phyloP scores from a whole-genome alignment of 352 stramenopile species.

The Detonula confervacea region DNA sequence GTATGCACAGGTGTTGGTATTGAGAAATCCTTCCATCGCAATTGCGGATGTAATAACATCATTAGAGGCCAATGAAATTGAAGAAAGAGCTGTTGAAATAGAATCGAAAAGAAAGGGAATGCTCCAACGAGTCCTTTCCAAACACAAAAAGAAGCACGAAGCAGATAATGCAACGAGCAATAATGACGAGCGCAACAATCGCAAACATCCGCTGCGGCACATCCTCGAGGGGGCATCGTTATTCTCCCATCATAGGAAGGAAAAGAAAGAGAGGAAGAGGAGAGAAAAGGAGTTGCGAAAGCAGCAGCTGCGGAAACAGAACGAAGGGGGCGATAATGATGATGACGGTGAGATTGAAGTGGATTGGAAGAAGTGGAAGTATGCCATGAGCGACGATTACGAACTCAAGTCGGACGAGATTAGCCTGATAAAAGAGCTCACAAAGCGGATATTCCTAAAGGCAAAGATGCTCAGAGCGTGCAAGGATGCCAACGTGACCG shows the following conservation, averaged over 20 bases:
- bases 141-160: slow-evolving; percentile 22
- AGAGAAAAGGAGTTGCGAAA: background rate
- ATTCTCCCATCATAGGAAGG: slow-evolving; percentile 36
- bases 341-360: slow-evolving; percentile 14
- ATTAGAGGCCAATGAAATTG: background rate
- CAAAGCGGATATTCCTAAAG: slow-evolving; percentile 18
- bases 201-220: slow-evolving; percentile 31
- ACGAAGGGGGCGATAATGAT: background rate
- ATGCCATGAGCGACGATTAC: slow-evolving; percentile 52
- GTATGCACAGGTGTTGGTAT: background rate
- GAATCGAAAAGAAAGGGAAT: slow-evolving; percentile 11
- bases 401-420: slow-evolving; percentile 30
- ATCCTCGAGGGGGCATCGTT: slow-evolving; percentile 43
- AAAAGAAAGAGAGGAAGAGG: slow-evolving; percentile 15
- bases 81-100: background rate
- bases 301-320: background rate
- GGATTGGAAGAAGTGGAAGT: slow-evolving; percentile 56
- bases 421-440: slow-evolving; percentile 27
- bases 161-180: too few relatives aligned
- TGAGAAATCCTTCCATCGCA: background rate
- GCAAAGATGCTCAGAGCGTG: background rate
- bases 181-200: slow-evolving; percentile 25
- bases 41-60: background rate
- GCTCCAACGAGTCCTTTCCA: slow-evolving; percentile 18
- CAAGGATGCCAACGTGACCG: background rate